Evolutionary conservation across 2,329 filamentous ascomycete genomes (phyloP).

Genomic region (Sphaerostilbella broomeana): DNA sequence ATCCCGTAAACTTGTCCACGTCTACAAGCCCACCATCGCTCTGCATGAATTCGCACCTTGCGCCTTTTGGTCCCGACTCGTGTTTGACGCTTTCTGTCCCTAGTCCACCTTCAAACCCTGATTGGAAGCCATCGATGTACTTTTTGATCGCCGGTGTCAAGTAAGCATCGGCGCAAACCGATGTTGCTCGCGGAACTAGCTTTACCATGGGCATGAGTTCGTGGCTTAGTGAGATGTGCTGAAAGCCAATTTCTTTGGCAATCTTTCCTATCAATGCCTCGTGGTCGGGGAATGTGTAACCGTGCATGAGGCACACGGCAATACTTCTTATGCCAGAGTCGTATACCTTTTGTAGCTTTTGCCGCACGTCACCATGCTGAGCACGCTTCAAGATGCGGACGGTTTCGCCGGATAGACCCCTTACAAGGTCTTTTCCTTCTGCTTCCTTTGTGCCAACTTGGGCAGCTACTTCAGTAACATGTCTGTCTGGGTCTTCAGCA

Average conservation of each 20-base stretch:
- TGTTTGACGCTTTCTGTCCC: slow-evolving; percentile 68
- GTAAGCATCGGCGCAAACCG: slow-evolving; percentile 39
- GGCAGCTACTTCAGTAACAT: slow-evolving; percentile 46
- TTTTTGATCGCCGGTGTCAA: slow-evolving; percentile 37
- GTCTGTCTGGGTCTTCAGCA: slow-evolving; percentile 72
- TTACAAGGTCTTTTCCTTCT: slow-evolving; percentile 53
- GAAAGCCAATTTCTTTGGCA: slow-evolving; percentile 66
- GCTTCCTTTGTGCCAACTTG: slow-evolving; percentile 43
- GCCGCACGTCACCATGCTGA: slow-evolving; percentile 44
- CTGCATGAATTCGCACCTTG: slow-evolving; percentile 93
- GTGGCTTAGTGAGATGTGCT: slow-evolving; percentile 60
- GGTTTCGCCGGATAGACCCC: slow-evolving; percentile 62
- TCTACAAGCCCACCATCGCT: slow-evolving; percentile 70
- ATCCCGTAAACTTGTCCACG: slow-evolving; percentile 73
- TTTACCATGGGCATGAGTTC: slow-evolving; percentile 40
- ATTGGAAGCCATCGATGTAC: slow-evolving; percentile 65
- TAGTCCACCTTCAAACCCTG: slow-evolving; percentile 73
- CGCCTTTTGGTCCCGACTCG: slow-evolving; percentile 57
- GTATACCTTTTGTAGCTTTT: slow-evolving; percentile 57
- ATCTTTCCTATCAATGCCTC: slow-evolving; percentile 71
- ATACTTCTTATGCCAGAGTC: slow-evolving; percentile 68
- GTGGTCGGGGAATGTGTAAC: slow-evolving; percentile 84
- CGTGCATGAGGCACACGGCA: slow-evolving; percentile 86
- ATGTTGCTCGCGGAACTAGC: slow-evolving; percentile 36
- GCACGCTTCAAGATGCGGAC: slow-evolving; percentile 60